A percentile compares a stretch with the other conserved stretches of the same genome.
Conservation (phyloP, 2,329 filamentous ascomycete species). For the Paracoccidioides brasiliensis region DNA sequence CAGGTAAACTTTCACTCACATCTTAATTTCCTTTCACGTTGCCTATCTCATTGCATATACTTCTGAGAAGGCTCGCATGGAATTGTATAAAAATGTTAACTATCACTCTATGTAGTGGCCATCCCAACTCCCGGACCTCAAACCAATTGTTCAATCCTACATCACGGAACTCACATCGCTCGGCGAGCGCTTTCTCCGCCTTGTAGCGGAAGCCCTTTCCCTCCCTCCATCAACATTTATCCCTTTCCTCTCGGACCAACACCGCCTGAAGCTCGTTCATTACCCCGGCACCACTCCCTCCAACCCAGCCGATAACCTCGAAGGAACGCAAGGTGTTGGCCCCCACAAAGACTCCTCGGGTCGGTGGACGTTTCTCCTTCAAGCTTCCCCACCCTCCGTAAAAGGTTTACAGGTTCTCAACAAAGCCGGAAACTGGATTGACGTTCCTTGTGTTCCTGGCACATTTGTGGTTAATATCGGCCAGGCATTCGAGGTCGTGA, state of each 20-base stretch:
- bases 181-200: slow-evolving; percentile 41
- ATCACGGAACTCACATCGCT: slow-evolving; percentile 39
- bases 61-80: not conserved
- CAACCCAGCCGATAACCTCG: slow-evolving; percentile 6
- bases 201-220: slow-evolving; percentile 43
- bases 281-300: slow-evolving; percentile 32
- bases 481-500: slow-evolving; percentile 31
- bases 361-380: slow-evolving; percentile 52
- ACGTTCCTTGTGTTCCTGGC: slow-evolving; percentile 25
- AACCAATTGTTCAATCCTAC: slow-evolving; percentile 34
- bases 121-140: slow-evolving; percentile 22
- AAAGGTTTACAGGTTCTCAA: slow-evolving; percentile 34
- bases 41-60: not conserved
- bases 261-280: slow-evolving; percentile 46
- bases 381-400: slow-evolving; percentile 41
- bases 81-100: not conserved
- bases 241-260: slow-evolving; percentile 43
- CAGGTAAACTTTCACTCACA: slow-evolving; percentile 24
- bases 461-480: slow-evolving; percentile 35
- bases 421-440: slow-evolving; percentile 30
- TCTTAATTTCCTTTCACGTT: slow-evolving; percentile 20
- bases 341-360: slow-evolving; percentile 51
- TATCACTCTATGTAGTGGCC: slow-evolving; percentile 31
- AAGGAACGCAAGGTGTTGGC: slow-evolving; percentile 41
- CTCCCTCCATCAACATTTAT: slow-evolving; percentile 39